Conservation (phyloP, 169 alveolate species). For the Theileria orientalis region DNA sequence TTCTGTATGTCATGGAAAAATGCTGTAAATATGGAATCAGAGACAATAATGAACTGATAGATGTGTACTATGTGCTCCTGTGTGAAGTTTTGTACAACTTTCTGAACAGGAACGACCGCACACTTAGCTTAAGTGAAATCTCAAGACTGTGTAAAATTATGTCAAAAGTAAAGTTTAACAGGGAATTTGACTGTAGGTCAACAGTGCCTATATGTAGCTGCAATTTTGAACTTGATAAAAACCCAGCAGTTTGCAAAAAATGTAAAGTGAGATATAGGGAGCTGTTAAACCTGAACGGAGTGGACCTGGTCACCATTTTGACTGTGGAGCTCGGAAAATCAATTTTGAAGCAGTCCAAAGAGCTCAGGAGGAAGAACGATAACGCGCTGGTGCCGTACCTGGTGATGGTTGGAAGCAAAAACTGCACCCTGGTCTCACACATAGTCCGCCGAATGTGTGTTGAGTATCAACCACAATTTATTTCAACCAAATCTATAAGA, state of each 20-base stretch:
- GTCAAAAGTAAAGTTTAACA: conserved; percentile 23
- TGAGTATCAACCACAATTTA: conserved; percentile 1
- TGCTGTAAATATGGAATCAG: conserved; percentile 3
- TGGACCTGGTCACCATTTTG: conserved; percentile 36
- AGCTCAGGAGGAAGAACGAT: conserved; percentile 18
- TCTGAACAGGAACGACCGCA: background rate
- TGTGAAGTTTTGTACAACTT: conserved; percentile 37
- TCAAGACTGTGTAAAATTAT: conserved; percentile 14
- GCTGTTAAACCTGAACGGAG: conserved; percentile 26
- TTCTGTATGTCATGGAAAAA: conserved; percentile 28
- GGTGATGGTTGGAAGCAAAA: conserved; percentile 19
- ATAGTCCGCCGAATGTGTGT: conserved; percentile 17
- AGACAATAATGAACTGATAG: conserved; percentile 41
- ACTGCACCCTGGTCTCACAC: conserved; percentile 34
- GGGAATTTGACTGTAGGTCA: background rate
- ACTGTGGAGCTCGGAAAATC: conserved; percentile 51
- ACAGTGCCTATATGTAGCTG: conserved; percentile 44
- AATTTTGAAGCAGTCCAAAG: conserved; percentile 15
- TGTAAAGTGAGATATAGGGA: conserved; percentile 29
- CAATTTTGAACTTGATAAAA: background rate
- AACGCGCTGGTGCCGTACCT: conserved; percentile 33
- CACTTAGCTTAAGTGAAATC: conserved; percentile 22
- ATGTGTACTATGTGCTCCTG: conserved; percentile 17
- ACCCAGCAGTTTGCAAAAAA: background rate
- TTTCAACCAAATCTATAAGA: conserved; percentile 21